These are phyloP conservation scores for Pseudomassariella vexata DNA, from an alignment of 2,329 filamentous ascomycete species.

Conservation along the genomic window DNA sequence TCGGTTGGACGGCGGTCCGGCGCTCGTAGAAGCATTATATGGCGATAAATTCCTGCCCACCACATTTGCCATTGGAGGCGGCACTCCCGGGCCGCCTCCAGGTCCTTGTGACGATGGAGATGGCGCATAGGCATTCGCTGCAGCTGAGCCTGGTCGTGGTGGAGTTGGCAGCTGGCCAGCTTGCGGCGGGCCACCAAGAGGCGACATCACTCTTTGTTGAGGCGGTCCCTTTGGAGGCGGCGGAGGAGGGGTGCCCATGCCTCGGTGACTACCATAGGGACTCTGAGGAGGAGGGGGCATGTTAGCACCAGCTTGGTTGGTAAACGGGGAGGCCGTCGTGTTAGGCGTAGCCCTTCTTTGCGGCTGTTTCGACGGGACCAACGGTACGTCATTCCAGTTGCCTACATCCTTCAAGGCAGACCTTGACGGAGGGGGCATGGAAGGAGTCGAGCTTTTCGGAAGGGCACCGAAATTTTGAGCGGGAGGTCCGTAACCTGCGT, in stretches of 20 bases:
- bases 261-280: conserved; percentile 52
- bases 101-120: conserved; percentile 37
- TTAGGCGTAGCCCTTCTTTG: conserved; percentile 71
- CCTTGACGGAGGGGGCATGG: conserved; percentile 61
- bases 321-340: conserved; percentile 70
- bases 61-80: conserved; percentile 41
- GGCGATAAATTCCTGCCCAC: conserved; percentile 75
- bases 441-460: conserved; percentile 51
- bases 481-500: conserved; percentile 28
- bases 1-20: conserved; percentile 63
- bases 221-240: conserved; percentile 77
- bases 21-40: conserved; percentile 74
- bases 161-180: conserved; percentile 35
- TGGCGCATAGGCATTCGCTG: conserved; percentile 61
- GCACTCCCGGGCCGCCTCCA: conserved; percentile 19
- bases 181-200: conserved; percentile 53
- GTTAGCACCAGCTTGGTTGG: conserved; percentile 52
- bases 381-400: conserved; percentile 92
- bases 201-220: conserved; percentile 67
- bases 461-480: conserved; percentile 41
- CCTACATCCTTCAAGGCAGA: conserved; percentile 66
- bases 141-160: conserved; percentile 48
- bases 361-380: conserved; percentile 70
- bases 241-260: conserved; percentile 66
- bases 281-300: conserved; percentile 53